phyloP scores from a whole-genome alignment of 768 basidiomycete species.

The Suillus decipiens region DNA sequence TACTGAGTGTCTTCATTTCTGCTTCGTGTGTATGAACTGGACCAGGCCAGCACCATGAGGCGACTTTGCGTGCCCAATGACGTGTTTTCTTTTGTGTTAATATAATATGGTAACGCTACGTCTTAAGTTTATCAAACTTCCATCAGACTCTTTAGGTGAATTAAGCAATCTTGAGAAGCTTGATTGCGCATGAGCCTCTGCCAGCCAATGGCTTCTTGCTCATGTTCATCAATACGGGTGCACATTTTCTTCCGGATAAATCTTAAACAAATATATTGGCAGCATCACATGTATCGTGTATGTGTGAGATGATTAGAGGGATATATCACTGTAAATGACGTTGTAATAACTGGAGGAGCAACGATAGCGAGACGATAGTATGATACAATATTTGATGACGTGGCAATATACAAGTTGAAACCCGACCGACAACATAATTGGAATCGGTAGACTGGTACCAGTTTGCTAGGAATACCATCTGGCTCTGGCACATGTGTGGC shows the following conservation, averaged over 20 bases:
- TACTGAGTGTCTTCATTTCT: no score
- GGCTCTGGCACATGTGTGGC: no score
- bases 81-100: no score
- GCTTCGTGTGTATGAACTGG: no score
- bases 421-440: not conserved
- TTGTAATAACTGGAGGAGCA: not conserved
- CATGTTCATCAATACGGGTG: not conserved
- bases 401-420: constrained; percentile 1
- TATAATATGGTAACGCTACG: no score
- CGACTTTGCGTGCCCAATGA: no score
- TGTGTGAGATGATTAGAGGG: not conserved
- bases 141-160: no score
- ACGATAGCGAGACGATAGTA: not conserved
- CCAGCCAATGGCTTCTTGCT: not conserved
- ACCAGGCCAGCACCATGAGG: no score
- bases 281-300: not conserved
- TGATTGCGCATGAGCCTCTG: no score
- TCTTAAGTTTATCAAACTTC: no score
- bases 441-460: not conserved
- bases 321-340: not conserved
- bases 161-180: no score
- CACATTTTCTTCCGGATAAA: not conserved
- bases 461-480: not conserved
- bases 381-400: not conserved
- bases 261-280: not conserved